Conservation (phyloP, 305 asterid species). For the Fraxinus nigra region DNA sequence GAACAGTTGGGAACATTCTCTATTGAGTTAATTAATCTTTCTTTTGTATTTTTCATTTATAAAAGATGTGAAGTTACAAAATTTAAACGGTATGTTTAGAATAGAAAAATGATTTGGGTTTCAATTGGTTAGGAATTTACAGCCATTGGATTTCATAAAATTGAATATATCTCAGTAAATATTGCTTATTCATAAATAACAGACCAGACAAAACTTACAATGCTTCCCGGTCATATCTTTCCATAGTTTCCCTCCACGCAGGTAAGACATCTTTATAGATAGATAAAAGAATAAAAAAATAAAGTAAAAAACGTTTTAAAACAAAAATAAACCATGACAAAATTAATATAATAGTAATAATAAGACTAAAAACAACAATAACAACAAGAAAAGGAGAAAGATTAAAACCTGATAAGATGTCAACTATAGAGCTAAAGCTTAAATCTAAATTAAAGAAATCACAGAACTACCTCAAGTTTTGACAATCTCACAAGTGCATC, state of each 20-base stretch:
- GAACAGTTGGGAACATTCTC: background rate
- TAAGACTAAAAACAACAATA: too few species aligned
- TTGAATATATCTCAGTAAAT: background rate
- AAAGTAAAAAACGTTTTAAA: background rate
- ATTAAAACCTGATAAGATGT: too few species aligned
- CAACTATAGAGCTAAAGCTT: too few species aligned
- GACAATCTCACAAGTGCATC: too few species aligned
- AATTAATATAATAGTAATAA: background rate
- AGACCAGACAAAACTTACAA: slow-evolving; percentile 50
- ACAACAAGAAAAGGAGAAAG: too few species aligned
- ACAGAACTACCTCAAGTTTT: too few species aligned
- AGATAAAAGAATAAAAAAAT: slow-evolving; percentile 10
- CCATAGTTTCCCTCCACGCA: slow-evolving; percentile 82
- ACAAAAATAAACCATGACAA: slow-evolving; percentile 18
- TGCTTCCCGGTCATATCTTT: slow-evolving; percentile 68
- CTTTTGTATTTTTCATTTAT: background rate
- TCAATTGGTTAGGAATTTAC: slow-evolving; percentile 7
- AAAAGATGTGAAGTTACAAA: background rate
- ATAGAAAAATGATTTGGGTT: background rate
- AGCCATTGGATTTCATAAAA: slow-evolving; percentile 4
- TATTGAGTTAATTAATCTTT: background rate
- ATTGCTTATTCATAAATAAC: slow-evolving; percentile 15
- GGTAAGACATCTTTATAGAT: slow-evolving; percentile 56
- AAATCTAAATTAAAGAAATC: too few species aligned
- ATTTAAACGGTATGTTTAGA: background rate